Evolutionary conservation across 2,329 filamentous ascomycete genomes (phyloP).

Genomic region (Laburnicola sp.): DNA sequence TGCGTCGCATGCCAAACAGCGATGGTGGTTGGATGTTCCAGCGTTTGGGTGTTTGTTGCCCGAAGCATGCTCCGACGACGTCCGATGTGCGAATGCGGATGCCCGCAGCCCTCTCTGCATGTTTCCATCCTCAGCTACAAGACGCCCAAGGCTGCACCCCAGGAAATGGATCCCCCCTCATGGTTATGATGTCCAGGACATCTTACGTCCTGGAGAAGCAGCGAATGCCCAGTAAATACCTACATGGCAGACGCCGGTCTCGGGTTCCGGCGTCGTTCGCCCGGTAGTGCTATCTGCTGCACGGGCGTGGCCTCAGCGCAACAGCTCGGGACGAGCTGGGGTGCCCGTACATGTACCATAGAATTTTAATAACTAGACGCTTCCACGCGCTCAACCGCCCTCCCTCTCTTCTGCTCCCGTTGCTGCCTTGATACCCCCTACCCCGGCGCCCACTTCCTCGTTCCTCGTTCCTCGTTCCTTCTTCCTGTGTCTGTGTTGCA

Average conservation of each 20-base stretch:
- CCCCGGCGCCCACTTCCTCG: not conserved
- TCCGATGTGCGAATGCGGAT: no score
- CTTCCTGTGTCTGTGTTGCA: not conserved
- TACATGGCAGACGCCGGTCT: not conserved
- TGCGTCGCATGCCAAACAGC: no score
- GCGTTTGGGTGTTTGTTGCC: no score
- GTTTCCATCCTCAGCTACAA: no score
- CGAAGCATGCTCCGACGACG: no score
- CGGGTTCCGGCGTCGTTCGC: conserved; percentile 15
- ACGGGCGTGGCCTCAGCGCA: conserved; percentile 39
- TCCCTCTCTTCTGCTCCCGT: conserved; percentile 10
- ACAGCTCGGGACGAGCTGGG: conserved; percentile 41
- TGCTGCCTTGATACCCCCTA: conserved; percentile 13
- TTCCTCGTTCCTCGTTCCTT: not conserved
- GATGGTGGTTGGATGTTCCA: no score
- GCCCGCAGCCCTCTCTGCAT: no score
- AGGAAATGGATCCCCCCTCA: no score
- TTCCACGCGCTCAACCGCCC: conserved; percentile 10
- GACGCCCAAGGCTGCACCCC: no score
- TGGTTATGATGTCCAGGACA: no score
- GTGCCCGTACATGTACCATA: conserved; percentile 20
- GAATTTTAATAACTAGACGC: conserved; percentile 33
- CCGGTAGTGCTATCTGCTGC: not conserved
- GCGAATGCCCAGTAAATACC: no score
- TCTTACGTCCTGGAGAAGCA: no score